These are phyloP conservation scores for Panicum virgatum DNA, from an alignment of 202 grass and related monocot species.

Conservation along the genomic window DNA sequence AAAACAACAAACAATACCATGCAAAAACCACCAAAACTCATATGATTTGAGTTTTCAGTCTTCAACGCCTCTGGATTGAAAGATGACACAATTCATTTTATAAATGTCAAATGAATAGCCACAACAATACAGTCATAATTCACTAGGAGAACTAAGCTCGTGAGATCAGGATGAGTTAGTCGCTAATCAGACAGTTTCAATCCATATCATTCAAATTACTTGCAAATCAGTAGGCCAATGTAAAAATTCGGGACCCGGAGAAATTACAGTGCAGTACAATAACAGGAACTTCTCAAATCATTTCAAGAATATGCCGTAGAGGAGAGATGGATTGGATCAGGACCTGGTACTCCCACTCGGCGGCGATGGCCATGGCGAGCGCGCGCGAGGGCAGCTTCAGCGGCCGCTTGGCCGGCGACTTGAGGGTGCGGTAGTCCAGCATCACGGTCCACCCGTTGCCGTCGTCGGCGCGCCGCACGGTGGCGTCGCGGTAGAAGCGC, in stretches of 20 bases:
- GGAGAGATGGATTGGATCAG: background rate
- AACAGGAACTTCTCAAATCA: background rate
- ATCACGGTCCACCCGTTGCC: conserved; percentile 99
- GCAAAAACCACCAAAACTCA: background rate
- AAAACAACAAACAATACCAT: background rate
- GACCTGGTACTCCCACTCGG: conserved; percentile 99
- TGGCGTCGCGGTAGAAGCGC: conserved; percentile 74
- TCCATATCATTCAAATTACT: no score
- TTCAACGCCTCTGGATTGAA: background rate
- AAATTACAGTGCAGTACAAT: background rate
- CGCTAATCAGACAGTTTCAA: background rate
- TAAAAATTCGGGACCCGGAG: background rate
- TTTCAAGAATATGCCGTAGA: background rate
- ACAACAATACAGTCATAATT: background rate
- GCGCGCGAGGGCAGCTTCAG: conserved; percentile 74
- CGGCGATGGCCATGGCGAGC: conserved; percentile 79
- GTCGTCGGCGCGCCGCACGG: conserved; percentile 72
- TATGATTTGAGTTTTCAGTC: no score
- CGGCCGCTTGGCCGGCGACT: conserved; percentile 76
- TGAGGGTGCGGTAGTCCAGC: conserved; percentile 97
- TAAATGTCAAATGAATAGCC: background rate
- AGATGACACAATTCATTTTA: background rate
- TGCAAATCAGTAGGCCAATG: background rate
- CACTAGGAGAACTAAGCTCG: background rate
- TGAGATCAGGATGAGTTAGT: background rate